Percentiles rank a stretch among this genome's conserved stretches.
These are phyloP conservation scores for Annulohypoxylon nitens DNA, from an alignment of 495 filamentous ascomycete species.

Conservation along the genomic window DNA sequence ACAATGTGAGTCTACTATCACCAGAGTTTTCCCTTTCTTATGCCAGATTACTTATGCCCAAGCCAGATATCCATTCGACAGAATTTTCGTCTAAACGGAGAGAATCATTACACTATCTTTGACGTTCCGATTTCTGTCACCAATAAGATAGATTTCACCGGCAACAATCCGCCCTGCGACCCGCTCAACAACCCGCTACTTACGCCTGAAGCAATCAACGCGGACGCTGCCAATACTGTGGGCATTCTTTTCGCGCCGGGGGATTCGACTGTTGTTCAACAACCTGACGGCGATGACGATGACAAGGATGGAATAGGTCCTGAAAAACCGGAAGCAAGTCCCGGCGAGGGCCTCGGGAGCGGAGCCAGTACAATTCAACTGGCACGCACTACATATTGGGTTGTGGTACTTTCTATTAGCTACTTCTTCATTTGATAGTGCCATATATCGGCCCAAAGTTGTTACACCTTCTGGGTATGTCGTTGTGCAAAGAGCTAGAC, in stretches of 20 bases:
- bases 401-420: slow-evolving; percentile 14
- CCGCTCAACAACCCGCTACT: slow-evolving; percentile 59
- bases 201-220: slow-evolving; percentile 55
- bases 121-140: slow-evolving; percentile 74
- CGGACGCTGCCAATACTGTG: slow-evolving; percentile 51
- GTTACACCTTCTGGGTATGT: neutral
- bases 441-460: neutral
- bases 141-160: slow-evolving; percentile 66
- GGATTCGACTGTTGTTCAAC: slow-evolving; percentile 56
- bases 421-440: slow-evolving; percentile 21
- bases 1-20: slow-evolving; percentile 58
- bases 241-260: slow-evolving; percentile 62
- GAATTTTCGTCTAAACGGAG: slow-evolving; percentile 72
- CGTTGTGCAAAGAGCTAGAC: too few relatives aligned
- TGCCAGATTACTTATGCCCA: slow-evolving; percentile 21
- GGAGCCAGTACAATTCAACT: slow-evolving; percentile 44
- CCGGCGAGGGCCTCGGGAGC: slow-evolving; percentile 49
- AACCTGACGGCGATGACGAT: slow-evolving; percentile 26
- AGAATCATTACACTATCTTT: slow-evolving; percentile 75
- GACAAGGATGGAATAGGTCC: slow-evolving; percentile 51
- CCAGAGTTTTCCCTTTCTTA: neutral
- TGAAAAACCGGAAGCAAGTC: slow-evolving; percentile 40
- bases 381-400: slow-evolving; percentile 11
- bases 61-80: slow-evolving; percentile 74
- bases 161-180: slow-evolving; percentile 60